Evolutionary conservation across 2,329 filamentous ascomycete species (phyloP).

Genomic region (Xylariaceae sp.): DNA sequence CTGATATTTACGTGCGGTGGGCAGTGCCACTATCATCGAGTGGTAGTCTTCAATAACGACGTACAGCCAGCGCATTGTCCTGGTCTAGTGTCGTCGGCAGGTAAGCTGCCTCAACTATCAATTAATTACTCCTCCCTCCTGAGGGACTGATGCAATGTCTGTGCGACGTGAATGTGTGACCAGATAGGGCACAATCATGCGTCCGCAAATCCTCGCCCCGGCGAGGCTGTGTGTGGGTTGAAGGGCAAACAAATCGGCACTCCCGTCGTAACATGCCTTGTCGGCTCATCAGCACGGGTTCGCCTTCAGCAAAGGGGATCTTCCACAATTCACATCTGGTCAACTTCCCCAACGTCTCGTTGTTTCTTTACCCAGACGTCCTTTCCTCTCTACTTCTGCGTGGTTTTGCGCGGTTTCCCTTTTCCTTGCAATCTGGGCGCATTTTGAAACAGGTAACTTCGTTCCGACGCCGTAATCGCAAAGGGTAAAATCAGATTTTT

Average conservation of each 20-base stretch:
- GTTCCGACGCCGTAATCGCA: constrained; percentile 26
- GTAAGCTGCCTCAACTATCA: constrained; percentile 24
- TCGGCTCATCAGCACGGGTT: constrained; percentile 3
- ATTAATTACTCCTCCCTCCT: constrained; percentile 17
- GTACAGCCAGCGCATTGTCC: constrained; percentile 16
- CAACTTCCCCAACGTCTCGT: constrained; percentile 10
- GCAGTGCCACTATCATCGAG: constrained; percentile 16
- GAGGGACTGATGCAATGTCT: constrained; percentile 14
- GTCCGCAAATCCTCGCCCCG: constrained; percentile 7
- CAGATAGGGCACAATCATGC: constrained; percentile 5
- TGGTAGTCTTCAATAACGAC: constrained; percentile 13
- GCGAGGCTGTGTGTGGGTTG: constrained; percentile 2
- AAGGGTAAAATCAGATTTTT: constrained; percentile 30
- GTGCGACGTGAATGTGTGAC: constrained; percentile 11
- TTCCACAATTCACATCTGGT: constrained; percentile 7
- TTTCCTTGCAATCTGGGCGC: constrained; percentile 26
- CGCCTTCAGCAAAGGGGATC: constrained; percentile 12
- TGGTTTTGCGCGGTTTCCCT: constrained; percentile 19
- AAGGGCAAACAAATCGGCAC: constrained; percentile 4
- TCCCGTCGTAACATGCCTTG: constrained; percentile 1
- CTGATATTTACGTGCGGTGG: constrained; percentile 21
- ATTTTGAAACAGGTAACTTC: constrained; percentile 20
- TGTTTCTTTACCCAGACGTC: constrained; percentile 20
- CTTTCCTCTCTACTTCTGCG: constrained; percentile 18
- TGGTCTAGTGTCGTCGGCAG: constrained; percentile 16